These are phyloP conservation scores for Clohesyomyces aquaticus DNA, from an alignment of 495 filamentous ascomycete species.

Conservation along the genomic window DNA sequence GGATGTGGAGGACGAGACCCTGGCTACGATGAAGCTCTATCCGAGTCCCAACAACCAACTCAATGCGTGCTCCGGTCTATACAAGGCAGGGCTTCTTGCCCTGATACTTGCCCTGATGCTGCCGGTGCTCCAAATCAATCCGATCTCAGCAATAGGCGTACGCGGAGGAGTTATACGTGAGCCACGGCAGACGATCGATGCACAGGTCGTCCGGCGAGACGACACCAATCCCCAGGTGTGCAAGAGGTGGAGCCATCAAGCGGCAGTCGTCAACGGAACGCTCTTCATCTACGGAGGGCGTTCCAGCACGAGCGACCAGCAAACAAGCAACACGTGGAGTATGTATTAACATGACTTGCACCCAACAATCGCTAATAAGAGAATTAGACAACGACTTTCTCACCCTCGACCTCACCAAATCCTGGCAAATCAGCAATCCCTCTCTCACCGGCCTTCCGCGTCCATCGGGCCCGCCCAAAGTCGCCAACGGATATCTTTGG, in stretches of 20 bases:
- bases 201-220: conserved; percentile 34
- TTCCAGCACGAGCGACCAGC: conserved; percentile 55
- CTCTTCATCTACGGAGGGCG: conserved; percentile 77
- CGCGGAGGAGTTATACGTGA: conserved; percentile 43
- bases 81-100: conserved; percentile 39
- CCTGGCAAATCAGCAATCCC: conserved; percentile 69
- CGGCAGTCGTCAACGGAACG: conserved; percentile 67
- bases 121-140: conserved; percentile 38
- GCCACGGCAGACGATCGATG: conserved; percentile 22
- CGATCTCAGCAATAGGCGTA: conserved; percentile 36
- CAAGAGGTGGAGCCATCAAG: conserved; percentile 69
- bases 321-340: conserved; percentile 68
- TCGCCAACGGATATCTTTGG: conserved; percentile 74
- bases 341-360: conserved; percentile 38
- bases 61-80: conserved; percentile 19
- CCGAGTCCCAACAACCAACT: conserved; percentile 1
- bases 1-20: conserved; percentile 11
- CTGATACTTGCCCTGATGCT: conserved; percentile 39
- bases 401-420: conserved; percentile 64
- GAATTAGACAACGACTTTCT: conserved; percentile 69
- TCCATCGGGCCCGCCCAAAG: conserved; percentile 69
- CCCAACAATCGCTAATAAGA: conserved; percentile 38
- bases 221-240: conserved; percentile 59
- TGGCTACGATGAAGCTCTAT: conserved; percentile 13
- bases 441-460: conserved; percentile 61